Conservation (phyloP, 306 rosid species). For the Aeschynomene evenia region DNA sequence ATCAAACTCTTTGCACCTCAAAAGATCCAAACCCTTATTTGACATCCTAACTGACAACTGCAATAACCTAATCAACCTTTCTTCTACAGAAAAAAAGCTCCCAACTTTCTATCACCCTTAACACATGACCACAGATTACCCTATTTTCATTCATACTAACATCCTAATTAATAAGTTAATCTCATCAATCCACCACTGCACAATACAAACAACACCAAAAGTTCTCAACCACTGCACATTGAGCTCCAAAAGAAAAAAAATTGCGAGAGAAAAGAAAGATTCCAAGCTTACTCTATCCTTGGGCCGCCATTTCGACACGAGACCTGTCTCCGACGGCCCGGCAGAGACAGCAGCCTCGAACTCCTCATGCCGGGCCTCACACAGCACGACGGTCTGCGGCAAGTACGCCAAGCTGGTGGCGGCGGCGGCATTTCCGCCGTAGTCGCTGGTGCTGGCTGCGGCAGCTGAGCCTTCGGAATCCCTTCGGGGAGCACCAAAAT, state of each 20-base stretch:
- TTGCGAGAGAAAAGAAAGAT: background rate
- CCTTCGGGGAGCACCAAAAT: constrained; percentile 31
- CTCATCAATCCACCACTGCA: background rate
- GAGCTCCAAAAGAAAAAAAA: background rate
- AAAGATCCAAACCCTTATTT: constrained; percentile 10
- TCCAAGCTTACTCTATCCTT: constrained; percentile 70
- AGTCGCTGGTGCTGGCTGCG: constrained; percentile 50
- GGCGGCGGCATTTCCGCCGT: constrained; percentile 58
- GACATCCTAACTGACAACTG: background rate
- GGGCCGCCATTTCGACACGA: constrained; percentile 94
- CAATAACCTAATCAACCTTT: constrained; percentile 1
- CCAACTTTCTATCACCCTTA: background rate
- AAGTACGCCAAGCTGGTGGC: constrained; percentile 80
- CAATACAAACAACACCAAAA: background rate
- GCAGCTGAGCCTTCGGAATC: constrained; percentile 73
- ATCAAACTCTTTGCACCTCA: background rate
- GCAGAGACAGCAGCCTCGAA: constrained; percentile 67
- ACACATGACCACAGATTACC: background rate
- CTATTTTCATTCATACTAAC: background rate
- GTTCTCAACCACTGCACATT: background rate
- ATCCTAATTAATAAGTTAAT: background rate
- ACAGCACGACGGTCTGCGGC: constrained; percentile 67
- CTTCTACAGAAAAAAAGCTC: background rate
- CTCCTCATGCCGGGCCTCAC: constrained; percentile 86
- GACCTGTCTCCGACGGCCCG: constrained; percentile 79